Conservation (phyloP, 2,329 filamentous ascomycete genomes). For the Chalaropsis thielavioides region DNA sequence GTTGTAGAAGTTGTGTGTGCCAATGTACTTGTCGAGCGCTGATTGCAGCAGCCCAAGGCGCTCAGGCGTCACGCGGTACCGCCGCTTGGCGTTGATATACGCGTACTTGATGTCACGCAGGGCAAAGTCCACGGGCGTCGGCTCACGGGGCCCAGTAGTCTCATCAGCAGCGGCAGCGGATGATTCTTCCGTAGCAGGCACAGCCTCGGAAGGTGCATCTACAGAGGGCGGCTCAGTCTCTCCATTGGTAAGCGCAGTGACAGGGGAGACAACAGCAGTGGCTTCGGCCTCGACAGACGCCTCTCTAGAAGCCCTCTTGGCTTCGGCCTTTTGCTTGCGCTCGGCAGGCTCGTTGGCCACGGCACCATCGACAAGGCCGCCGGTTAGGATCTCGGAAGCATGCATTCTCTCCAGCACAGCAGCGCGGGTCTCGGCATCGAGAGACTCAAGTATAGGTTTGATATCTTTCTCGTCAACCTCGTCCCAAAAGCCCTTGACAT, state of each 20-base stretch:
- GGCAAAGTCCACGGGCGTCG: slow-evolving; percentile 45
- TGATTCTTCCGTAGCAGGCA: slow-evolving; percentile 14
- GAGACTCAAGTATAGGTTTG: slow-evolving; percentile 47
- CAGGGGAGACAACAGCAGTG: slow-evolving; percentile 12
- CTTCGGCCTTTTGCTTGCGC: slow-evolving; percentile 6
- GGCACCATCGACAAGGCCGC: slow-evolving; percentile 14
- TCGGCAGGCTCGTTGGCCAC: slow-evolving; percentile 21
- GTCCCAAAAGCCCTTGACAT: slow-evolving; percentile 70
- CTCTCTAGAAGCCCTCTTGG: slow-evolving; percentile 18
- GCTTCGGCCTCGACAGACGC: slow-evolving; percentile 20
- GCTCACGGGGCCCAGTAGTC: slow-evolving; percentile 19
- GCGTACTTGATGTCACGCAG: slow-evolving; percentile 60
- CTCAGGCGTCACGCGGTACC: slow-evolving; percentile 61
- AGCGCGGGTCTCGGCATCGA: slow-evolving; percentile 50
- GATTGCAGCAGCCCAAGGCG: slow-evolving; percentile 64
- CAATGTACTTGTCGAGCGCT: slow-evolving; percentile 59
- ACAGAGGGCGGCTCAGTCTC: neutral
- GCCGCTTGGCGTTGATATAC: slow-evolving; percentile 68
- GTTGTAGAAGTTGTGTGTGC: slow-evolving; percentile 91
- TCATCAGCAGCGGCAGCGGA: slow-evolving; percentile 9
- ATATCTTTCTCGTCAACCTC: slow-evolving; percentile 69
- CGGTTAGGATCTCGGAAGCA: slow-evolving; percentile 19
- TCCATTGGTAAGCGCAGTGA: neutral
- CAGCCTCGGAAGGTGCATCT: slow-evolving; percentile 7
- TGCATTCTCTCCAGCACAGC: slow-evolving; percentile 50